Evolutionary conservation across 1,139 yeast genomes (phyloP).

Genomic region (Arxiozyma telluris): DNA sequence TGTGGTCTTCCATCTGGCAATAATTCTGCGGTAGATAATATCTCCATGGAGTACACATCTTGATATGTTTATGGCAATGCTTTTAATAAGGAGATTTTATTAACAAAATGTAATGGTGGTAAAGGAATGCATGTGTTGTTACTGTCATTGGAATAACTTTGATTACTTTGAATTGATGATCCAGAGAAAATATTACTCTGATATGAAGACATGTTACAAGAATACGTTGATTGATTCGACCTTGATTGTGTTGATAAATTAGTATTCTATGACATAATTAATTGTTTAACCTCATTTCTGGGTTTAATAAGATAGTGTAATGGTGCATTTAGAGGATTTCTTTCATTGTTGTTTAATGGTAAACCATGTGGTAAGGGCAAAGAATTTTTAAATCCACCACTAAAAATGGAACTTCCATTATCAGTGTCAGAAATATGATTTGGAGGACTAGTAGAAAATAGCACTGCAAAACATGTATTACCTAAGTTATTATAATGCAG

Average conservation of each 20-base stretch:
- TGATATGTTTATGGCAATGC: constrained; percentile 42
- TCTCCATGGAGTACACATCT: constrained; percentile 48
- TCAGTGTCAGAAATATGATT: neutral
- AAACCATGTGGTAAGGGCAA: neutral
- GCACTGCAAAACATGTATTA: too few relatives aligned
- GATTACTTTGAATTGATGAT: constrained; percentile 1
- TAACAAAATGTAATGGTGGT: constrained; percentile 10
- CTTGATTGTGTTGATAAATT: too few relatives aligned
- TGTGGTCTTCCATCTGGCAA: constrained; percentile 48
- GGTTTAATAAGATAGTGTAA: constrained; percentile 33
- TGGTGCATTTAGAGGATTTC: constrained; percentile 30
- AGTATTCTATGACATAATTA: neutral
- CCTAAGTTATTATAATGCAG: too few relatives aligned
- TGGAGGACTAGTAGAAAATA: neutral
- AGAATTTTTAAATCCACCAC: neutral
- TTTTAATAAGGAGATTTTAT: constrained; percentile 27
- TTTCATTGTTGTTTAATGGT: neutral
- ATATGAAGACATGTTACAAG: constrained; percentile 1
- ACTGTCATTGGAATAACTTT: neutral
- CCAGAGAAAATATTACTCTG: constrained; percentile 1
- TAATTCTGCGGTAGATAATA: constrained; percentile 28
- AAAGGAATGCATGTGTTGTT: neutral
- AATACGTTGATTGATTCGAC: neutral
- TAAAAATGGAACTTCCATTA: neutral
- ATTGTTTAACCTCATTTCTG: constrained; percentile 22